A percentile compares a stretch with the other conserved stretches of the same genome.
Evolutionary conservation across 2,329 filamentous ascomycete species (phyloP).

Genomic region (Lasiodiplodia citricola): DNA sequence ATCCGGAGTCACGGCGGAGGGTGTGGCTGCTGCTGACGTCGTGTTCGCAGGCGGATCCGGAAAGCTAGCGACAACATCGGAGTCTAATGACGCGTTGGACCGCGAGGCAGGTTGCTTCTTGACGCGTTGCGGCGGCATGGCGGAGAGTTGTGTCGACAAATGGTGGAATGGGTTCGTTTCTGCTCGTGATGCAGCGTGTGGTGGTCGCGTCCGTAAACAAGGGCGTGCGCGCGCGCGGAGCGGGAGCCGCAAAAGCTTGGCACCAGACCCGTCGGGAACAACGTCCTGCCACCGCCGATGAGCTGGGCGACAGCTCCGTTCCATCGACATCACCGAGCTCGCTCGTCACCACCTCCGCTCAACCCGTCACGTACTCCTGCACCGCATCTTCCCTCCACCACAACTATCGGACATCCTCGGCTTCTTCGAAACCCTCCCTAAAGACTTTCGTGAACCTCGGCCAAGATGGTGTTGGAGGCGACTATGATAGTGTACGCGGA

Average conservation of each 20-base stretch:
- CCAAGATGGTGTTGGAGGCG: slow-evolving; percentile 96
- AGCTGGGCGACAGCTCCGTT: slow-evolving; percentile 14
- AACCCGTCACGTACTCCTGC: neutral
- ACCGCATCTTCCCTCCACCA: neutral
- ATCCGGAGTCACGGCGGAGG: slow-evolving; percentile 31
- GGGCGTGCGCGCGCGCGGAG: neutral
- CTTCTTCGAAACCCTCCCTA: neutral
- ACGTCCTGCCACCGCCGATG: slow-evolving; percentile 15
- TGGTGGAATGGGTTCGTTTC: neutral
- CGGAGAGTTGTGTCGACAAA: neutral
- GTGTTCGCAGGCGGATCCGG: slow-evolving; percentile 12
- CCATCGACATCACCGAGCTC: slow-evolving; percentile 25
- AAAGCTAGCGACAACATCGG: slow-evolving; percentile 7
- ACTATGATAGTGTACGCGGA: slow-evolving; percentile 83
- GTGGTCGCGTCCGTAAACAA: slow-evolving; percentile 24
- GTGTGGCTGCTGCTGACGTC: slow-evolving; percentile 29
- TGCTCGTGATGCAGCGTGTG: neutral
- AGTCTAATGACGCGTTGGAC: neutral
- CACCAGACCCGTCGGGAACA: slow-evolving; percentile 5
- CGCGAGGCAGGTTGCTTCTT: slow-evolving; percentile 17
- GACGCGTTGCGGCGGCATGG: slow-evolving; percentile 20
- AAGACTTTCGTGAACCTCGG: slow-evolving; percentile 37
- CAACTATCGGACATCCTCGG: neutral
- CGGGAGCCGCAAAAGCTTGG: slow-evolving; percentile 24
- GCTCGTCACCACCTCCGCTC: neutral